Conservation (phyloP, 192 early-diverging fungal genomes). For the Backusella westeae region DNA sequence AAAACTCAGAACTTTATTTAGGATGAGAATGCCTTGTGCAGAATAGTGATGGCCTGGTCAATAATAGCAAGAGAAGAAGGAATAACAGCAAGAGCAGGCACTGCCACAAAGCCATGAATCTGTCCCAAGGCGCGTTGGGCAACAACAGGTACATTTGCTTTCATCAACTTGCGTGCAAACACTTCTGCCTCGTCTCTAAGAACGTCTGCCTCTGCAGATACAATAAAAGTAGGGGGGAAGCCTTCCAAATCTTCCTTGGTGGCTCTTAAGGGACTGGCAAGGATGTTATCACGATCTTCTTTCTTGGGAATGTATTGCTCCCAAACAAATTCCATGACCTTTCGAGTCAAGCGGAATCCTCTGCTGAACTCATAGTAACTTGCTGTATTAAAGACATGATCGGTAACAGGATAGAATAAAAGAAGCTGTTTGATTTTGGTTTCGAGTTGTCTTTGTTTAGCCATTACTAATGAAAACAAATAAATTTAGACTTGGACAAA, state of each 20-base stretch:
- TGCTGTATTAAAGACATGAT: conserved; percentile 1
- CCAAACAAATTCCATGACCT: conserved; percentile 15
- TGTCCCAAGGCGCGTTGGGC: conserved; percentile 26
- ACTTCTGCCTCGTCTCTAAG: conserved; percentile 27
- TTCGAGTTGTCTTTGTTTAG: neutral
- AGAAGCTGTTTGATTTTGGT: neutral
- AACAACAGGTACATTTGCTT: conserved; percentile 16
- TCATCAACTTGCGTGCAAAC: conserved; percentile 11
- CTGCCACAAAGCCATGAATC: conserved; percentile 15
- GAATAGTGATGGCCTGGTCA: neutral
- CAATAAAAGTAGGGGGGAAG: conserved; percentile 15
- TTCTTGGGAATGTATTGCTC: conserved; percentile 10
- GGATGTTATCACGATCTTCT: neutral
- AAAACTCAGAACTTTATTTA: neutral
- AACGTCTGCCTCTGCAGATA: conserved; percentile 26
- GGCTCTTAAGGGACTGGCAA: neutral
- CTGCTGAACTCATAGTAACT: neutral
- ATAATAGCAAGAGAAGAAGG: neutral
- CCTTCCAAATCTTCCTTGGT: conserved; percentile 7
- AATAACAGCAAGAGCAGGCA: neutral
- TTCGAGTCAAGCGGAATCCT: neutral
- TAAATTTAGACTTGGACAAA: neutral
- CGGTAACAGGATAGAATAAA: conserved; percentile 18
- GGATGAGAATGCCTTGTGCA: neutral
- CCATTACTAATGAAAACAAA: neutral